Conservation (phyloP, 768 basidiomycete species). For the Galerina sulciceps region DNA sequence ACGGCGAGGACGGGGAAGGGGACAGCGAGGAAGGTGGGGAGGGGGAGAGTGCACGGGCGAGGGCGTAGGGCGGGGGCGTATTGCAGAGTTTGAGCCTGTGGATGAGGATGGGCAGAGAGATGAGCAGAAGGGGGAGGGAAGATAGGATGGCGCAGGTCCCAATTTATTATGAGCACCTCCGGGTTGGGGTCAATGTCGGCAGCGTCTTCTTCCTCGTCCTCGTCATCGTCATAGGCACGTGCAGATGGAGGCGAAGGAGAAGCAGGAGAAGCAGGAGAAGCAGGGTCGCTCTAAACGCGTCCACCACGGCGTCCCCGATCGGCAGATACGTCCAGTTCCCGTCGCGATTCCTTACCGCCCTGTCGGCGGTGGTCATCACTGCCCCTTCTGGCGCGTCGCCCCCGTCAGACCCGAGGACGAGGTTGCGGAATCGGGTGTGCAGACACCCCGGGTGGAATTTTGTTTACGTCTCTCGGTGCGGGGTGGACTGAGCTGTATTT, state of each 20-base stretch:
- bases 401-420: no score
- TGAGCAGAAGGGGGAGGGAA: constrained; percentile 39
- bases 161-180: constrained; percentile 59
- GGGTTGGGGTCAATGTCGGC: no score
- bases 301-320: constrained; percentile 17
- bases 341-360: not conserved
- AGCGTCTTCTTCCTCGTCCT: no score
- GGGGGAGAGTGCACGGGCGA: constrained; percentile 18
- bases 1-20: no score
- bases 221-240: no score
- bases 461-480: no score
- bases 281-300: constrained; percentile 18
- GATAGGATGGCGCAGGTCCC: constrained; percentile 53
- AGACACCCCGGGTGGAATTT: no score
- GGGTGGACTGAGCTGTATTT: constrained; percentile 30
- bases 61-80: constrained; percentile 48
- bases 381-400: constrained; percentile 16
- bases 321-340: no score
- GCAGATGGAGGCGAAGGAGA: no score
- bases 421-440: constrained; percentile 22
- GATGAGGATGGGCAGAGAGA: no score
- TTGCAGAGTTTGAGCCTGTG: constrained; percentile 29
- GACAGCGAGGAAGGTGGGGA: no score
- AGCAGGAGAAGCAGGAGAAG: constrained; percentile 9
- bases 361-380: constrained; percentile 17